Evolutionary conservation across 257 asterid genomes (phyloP).

Genomic region (Rubia yunnanensis): DNA sequence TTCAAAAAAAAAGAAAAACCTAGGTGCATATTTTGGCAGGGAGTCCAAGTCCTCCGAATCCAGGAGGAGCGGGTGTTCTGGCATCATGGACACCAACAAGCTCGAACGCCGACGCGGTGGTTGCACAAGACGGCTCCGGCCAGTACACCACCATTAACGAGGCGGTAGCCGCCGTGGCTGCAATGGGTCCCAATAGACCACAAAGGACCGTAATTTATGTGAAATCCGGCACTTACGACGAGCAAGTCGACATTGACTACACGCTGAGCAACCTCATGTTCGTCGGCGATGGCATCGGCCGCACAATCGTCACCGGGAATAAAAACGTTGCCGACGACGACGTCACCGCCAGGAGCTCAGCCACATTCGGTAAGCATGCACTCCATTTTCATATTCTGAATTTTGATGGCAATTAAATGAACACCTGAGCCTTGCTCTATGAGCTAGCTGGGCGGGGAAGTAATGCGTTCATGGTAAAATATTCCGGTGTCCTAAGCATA

Average conservation of each 20-base stretch:
- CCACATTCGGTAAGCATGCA: constrained; percentile 3
- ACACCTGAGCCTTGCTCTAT: too few species aligned
- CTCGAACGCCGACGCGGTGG: constrained; percentile 47
- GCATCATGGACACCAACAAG: constrained; percentile 38
- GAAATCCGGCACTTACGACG: constrained; percentile 47
- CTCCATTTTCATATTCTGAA: too few species aligned
- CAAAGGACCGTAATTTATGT: constrained; percentile 37
- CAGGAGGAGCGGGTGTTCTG: constrained; percentile 25
- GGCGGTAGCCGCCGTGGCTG: constrained; percentile 36
- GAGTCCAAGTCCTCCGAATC: not conserved
- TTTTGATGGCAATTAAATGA: too few species aligned
- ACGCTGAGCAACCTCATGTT: constrained; percentile 43
- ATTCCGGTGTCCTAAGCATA: too few species aligned
- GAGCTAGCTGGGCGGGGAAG: too few species aligned
- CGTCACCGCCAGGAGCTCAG: constrained; percentile 21
- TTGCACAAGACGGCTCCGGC: constrained; percentile 74
- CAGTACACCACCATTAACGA: constrained; percentile 46
- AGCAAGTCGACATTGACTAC: constrained; percentile 38
- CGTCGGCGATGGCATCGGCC: constrained; percentile 72
- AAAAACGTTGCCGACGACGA: constrained; percentile 34
- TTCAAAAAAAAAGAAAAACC: too few species aligned
- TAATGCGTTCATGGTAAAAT: too few species aligned
- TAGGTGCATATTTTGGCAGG: not conserved
- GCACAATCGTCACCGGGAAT: constrained; percentile 48
- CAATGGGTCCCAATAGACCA: constrained; percentile 21